These are phyloP conservation scores for Ogataea chonburiensis DNA, from an alignment of 805 yeast species.

Conservation along the genomic window DNA sequence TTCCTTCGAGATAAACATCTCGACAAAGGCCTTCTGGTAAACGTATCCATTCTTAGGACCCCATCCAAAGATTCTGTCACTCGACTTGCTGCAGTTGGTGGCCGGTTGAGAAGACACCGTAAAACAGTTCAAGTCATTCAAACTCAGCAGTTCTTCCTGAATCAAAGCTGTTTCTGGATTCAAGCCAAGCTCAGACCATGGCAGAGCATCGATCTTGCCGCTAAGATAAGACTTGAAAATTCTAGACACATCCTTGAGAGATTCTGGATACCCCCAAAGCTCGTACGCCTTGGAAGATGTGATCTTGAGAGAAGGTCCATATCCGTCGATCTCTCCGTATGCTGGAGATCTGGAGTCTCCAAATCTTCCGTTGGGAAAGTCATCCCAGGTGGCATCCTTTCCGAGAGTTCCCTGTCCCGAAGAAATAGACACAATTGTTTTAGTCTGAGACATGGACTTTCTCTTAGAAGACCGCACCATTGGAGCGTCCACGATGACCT, in stretches of 20 bases:
- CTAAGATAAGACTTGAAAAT: slow-evolving; percentile 73
- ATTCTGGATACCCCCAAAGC: slow-evolving; percentile 79
- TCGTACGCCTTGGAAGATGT: slow-evolving; percentile 63
- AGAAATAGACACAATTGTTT: slow-evolving; percentile 70
- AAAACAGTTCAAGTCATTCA: slow-evolving; percentile 73
- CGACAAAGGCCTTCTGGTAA: slow-evolving; percentile 93
- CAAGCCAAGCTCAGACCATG: slow-evolving; percentile 88
- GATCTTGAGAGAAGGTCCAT: slow-evolving; percentile 87
- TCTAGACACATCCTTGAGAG: slow-evolving; percentile 55
- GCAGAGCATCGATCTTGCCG: slow-evolving; percentile 72
- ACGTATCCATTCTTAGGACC: slow-evolving; percentile 89
- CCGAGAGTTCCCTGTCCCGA: slow-evolving; percentile 83
- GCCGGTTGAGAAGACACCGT: slow-evolving; percentile 97
- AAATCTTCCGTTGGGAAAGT: slow-evolving; percentile 92
- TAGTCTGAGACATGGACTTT: slow-evolving; percentile 39
- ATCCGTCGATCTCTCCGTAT: slow-evolving; percentile 96
- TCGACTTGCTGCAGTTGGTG: slow-evolving; percentile 69
- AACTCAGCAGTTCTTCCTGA: slow-evolving; percentile 82
- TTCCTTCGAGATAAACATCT: slow-evolving; percentile 71
- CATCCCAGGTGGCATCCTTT: slow-evolving; percentile 95
- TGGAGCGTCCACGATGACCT: slow-evolving; percentile 30
- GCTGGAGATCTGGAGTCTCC: slow-evolving; percentile 97
- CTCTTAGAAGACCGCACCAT: slow-evolving; percentile 14
- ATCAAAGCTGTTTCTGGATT: slow-evolving; percentile 89
- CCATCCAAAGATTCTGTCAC: slow-evolving; percentile 95